Evolutionary conservation across 148 eudicot genomes (phyloP).

Genomic region (Pharnaceum exiguum): DNA sequence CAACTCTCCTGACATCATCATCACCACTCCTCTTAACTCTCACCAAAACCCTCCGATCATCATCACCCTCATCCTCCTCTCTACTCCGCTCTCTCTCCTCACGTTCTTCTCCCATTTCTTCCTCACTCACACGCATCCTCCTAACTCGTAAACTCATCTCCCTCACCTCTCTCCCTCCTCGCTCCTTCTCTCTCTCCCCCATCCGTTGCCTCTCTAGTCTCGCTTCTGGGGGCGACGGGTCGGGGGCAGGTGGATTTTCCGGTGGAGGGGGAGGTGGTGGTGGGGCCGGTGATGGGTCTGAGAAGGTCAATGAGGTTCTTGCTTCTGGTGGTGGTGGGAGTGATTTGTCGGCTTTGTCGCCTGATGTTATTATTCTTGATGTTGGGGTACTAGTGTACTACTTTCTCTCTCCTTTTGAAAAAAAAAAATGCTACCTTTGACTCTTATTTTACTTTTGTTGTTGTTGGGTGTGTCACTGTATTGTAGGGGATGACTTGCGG

Average conservation of each 20-base stretch:
- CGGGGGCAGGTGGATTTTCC: conserved; percentile 37
- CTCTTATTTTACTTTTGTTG: not conserved
- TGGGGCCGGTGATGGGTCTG: conserved; percentile 49
- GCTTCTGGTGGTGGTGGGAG: conserved; percentile 31
- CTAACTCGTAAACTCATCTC: too few relatives aligned
- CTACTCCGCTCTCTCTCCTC: conserved; percentile 18
- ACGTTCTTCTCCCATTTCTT: conserved; percentile 29
- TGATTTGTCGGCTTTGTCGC: conserved; percentile 44
- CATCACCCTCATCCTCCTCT: conserved; percentile 6
- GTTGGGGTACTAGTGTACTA: conserved; percentile 46
- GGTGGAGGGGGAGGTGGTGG: conserved; percentile 41
- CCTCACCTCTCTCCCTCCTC: conserved; percentile 8
- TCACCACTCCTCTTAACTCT: conserved; percentile 27
- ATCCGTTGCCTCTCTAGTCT: conserved; percentile 30
- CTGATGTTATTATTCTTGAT: conserved; percentile 86
- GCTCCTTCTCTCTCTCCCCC: conserved; percentile 19
- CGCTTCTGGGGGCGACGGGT: conserved; percentile 47
- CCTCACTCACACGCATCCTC: conserved; percentile 15
- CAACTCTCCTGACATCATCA: conserved; percentile 42
- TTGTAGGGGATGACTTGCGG: conserved; percentile 98
- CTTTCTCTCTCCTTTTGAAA: not conserved
- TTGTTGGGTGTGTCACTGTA: not conserved
- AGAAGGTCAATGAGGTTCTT: conserved; percentile 29
- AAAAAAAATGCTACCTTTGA: not conserved
- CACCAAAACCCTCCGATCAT: conserved; percentile 42